Base-by-base conservation (phyloP, 2,329 filamentous ascomycete species). In the Emydomyces testavorans region DNA sequence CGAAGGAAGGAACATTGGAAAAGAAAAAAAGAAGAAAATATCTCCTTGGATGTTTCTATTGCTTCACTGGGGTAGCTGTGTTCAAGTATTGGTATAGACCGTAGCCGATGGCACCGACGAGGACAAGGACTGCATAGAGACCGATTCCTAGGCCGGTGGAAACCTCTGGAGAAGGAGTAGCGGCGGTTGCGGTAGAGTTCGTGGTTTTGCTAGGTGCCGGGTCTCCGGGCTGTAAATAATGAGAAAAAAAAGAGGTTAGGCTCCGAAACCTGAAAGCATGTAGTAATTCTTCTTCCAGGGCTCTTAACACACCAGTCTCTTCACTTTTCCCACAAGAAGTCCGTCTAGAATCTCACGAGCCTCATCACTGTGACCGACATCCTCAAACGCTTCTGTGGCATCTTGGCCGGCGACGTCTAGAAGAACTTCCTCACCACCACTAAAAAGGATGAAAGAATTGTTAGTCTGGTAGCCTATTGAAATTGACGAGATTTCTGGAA, bases 291-390 rank as follows among this genome's bases (percentile, higher is more conserved):
- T 21, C 37, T 13, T 18, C 13, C 15, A 23, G 37, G 45, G 41
- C 7, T 40, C 24, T 18, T 15, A 51, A 65, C 80, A 61, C 77
- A 93, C 86, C 75, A 78, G 66, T 67, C 86, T 79, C 80, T 94
- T 93, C 66, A 95, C 70, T 31, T 65, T 75, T 56, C 86, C 89
- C 57, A 92, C 76, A 45, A 80, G 70, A 56, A 94, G 73, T 62
- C 79, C 78, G 26, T 83, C 80, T 50, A 98, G 80, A 57, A 94
- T 90, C 74, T 96, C 90, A 57, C 92, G 83, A 57, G 92, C 92
- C 76, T 98, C 92, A 70, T 98, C 92, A 62, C 85, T 93, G 83
- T 98, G 92, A 64, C 92, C 92, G 62, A 98, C 92, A 71, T 98
- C 92, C 75, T 98, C 92, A 66, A 98, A 98, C 53, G 92, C 90